Evolutionary conservation across 179 eudicot genomes (phyloP).

Genomic region (Patellifolia procumbens): DNA sequence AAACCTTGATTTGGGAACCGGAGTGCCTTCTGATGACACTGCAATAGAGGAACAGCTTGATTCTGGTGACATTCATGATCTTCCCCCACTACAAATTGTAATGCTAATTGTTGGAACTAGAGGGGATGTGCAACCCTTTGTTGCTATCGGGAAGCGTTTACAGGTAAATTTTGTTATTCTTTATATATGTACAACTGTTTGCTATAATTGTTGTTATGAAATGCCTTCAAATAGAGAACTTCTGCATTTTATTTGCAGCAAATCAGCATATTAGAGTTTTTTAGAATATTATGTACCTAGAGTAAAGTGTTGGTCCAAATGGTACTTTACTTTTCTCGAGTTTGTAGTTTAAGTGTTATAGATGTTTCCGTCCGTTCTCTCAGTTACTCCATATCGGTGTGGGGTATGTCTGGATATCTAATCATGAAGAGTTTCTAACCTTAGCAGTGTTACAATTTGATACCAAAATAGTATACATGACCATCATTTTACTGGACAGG

Average conservation of each 20-base stretch:
- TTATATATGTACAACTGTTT: neutral
- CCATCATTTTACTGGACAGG: no score
- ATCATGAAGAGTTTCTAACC: no score
- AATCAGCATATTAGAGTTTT: neutral
- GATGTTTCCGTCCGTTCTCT: neutral
- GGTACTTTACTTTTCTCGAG: neutral
- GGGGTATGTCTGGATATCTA: no score
- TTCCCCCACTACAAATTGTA: constrained; percentile 78
- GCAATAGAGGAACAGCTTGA: constrained; percentile 40
- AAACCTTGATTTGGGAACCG: constrained; percentile 44
- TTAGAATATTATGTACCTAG: no score
- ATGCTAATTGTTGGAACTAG: constrained; percentile 92
- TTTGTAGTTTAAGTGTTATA: neutral
- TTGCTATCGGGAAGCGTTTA: constrained; percentile 76
- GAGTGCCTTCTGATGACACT: constrained; percentile 34
- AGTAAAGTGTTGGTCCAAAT: no score
- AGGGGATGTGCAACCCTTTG: constrained; percentile 93
- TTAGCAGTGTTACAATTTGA: no score
- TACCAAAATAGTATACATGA: no score
- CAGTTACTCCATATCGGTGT: neutral
- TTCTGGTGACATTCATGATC: constrained; percentile 37
- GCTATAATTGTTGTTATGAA: neutral
- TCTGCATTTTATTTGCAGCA: neutral
- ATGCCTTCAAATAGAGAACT: neutral
- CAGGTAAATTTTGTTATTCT: constrained; percentile 47